Conservation (phyloP, 805 yeast genomes). For the Pichia pseudocactophila region DNA sequence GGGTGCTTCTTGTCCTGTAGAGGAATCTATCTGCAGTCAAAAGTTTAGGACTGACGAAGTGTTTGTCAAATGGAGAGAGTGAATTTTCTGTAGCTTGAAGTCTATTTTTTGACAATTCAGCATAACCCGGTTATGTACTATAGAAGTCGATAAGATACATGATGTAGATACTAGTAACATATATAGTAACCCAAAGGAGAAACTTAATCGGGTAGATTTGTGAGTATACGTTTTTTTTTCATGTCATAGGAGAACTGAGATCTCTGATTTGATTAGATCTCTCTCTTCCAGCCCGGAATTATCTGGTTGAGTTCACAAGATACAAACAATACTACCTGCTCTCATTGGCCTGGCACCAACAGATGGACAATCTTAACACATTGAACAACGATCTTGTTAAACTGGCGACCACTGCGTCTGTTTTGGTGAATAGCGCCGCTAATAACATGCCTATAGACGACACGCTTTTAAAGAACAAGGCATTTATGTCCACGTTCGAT, state of each 20-base stretch:
- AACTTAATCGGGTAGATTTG: too few species aligned
- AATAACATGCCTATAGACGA: conserved; percentile 11
- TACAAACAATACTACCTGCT: too few species aligned
- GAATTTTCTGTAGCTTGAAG: not conserved
- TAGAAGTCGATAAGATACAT: too few species aligned
- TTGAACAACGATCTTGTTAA: conserved; percentile 30
- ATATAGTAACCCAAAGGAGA: too few species aligned
- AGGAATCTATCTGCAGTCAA: conserved; percentile 82
- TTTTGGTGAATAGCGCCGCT: conserved; percentile 30
- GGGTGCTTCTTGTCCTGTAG: conserved; percentile 56
- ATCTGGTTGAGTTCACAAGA: too few species aligned
- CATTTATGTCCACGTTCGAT: conserved; percentile 4
- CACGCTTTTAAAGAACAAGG: conserved; percentile 5
- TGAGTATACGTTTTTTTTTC: too few species aligned
- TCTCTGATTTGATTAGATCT: too few species aligned
- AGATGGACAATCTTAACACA: conserved; percentile 11
- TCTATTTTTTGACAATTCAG: too few species aligned
- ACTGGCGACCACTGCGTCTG: conserved; percentile 49
- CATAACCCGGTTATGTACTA: too few species aligned
- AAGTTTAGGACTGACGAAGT: conserved; percentile 94
- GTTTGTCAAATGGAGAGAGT: conserved; percentile 67
- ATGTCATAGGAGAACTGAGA: too few species aligned
- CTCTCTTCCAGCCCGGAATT: too few species aligned
- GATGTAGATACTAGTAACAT: too few species aligned
- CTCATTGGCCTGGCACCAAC: not conserved